phyloP scores from a whole-genome alignment of 2,329 filamentous ascomycete species.

The Fusarium odoratissimum region DNA sequence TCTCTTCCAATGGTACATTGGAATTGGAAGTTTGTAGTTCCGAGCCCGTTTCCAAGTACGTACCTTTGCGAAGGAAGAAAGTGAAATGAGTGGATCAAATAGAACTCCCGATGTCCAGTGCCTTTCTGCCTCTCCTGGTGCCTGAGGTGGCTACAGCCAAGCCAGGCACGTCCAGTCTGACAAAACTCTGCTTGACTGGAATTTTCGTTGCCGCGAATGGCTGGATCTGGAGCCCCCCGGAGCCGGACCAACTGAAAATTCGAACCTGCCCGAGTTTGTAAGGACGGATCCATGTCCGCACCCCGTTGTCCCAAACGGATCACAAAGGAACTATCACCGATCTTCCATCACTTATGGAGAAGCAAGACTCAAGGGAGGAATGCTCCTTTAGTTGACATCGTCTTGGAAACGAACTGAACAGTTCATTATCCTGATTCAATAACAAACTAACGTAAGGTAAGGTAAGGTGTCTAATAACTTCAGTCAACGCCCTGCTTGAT shows the following conservation, averaged over 20 bases:
- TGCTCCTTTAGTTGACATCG: neutral
- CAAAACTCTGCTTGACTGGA: constrained; percentile 25
- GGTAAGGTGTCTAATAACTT: neutral
- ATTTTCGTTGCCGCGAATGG: constrained; percentile 31
- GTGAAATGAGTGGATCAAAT: neutral
- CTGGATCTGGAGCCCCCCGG: constrained; percentile 3
- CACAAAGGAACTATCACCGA: constrained; percentile 12
- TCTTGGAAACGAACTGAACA: neutral
- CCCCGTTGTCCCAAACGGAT: neutral
- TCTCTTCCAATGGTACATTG: neutral
- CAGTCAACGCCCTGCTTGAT: neutral
- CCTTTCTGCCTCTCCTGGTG: neutral
- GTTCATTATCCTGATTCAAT: neutral
- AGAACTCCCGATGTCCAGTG: neutral
- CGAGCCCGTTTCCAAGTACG: constrained; percentile 10
- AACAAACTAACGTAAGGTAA: neutral
- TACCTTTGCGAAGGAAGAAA: neutral
- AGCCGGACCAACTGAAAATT: constrained; percentile 17
- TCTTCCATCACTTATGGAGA: neutral
- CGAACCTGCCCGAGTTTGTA: neutral
- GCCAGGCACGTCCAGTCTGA: constrained; percentile 7
- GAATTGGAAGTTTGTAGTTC: constrained; percentile 24
- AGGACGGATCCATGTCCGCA: neutral
- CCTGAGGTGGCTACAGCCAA: constrained; percentile 8
- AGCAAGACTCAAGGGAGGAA: constrained; percentile 5